A percentile compares a stretch with the other conserved stretches of the same genome.
Conservation (phyloP, 495 filamentous ascomycete genomes). For the Beverwykella pulmonaria region DNA sequence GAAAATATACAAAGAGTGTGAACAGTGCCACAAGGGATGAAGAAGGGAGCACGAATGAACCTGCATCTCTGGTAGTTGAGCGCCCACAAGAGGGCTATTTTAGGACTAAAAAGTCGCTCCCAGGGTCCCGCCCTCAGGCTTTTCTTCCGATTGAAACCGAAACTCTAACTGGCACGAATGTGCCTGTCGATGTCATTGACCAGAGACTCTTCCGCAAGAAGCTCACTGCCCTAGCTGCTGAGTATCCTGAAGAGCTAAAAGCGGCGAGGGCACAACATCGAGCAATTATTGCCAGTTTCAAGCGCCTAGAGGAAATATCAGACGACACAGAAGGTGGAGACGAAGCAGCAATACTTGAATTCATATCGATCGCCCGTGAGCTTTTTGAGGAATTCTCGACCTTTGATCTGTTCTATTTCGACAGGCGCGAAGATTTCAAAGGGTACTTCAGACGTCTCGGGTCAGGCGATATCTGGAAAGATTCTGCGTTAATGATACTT, state of each 20-base stretch:
- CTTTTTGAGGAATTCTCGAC: slow-evolving; percentile 72
- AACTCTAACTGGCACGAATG: slow-evolving; percentile 14
- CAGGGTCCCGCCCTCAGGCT: neutral
- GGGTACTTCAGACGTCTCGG: slow-evolving; percentile 21
- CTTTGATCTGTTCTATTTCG: slow-evolving; percentile 63
- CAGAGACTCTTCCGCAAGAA: slow-evolving; percentile 7
- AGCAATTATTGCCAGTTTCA: slow-evolving; percentile 59
- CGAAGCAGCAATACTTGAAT: slow-evolving; percentile 58
- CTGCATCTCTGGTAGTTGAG: neutral
- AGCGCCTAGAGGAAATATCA: slow-evolving; percentile 34
- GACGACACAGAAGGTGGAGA: slow-evolving; percentile 19
- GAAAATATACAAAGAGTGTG: slow-evolving; percentile 7
- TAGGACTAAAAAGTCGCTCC: neutral
- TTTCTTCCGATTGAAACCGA: slow-evolving; percentile 13
- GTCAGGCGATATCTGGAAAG: slow-evolving; percentile 22
- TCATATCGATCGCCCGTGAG: slow-evolving; percentile 73
- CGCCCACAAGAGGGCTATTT: slow-evolving; percentile 16
- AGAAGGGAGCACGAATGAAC: neutral
- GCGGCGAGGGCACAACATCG: slow-evolving; percentile 16
- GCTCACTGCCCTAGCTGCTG: slow-evolving; percentile 7
- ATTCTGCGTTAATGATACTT: slow-evolving; percentile 25
- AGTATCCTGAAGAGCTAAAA: slow-evolving; percentile 22
- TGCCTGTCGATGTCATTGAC: slow-evolving; percentile 8
- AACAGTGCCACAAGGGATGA: neutral
- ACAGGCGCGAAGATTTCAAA: slow-evolving; percentile 54